Evolutionary conservation across 441 rosid genomes (phyloP), one percentile per base, ranked within the genome.

Genomic region (Raphanus hybrid): DNA sequence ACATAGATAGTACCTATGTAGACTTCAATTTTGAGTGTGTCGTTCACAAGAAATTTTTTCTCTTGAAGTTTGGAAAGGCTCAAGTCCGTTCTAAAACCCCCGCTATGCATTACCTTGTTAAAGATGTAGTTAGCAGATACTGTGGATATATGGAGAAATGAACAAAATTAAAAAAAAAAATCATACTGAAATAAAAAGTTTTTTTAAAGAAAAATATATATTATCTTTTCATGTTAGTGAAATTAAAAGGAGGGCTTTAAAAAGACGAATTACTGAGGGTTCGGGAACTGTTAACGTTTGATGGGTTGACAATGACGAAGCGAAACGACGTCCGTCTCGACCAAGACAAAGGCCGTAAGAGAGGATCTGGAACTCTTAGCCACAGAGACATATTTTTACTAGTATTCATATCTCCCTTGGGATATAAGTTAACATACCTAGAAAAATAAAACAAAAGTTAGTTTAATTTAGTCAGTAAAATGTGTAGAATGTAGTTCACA

Each of bases 1-100:
- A 4, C 9, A 37, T 4, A 1, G 4, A 3, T 8, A 16, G 1
- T 2, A 16, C 6, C 2, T 37, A 64, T 64, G 68, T 37, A 37
- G 50, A 64, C 68, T 64, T 64, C 50, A 37, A 64, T 16, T 10
- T 16, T 64, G 52, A 64, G 68, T 16, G 4, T 64, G 52, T 64
- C 68, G 68, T 64, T 37, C 68, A 37, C 29, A 37, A 64, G 68
- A 37, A 15, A 37, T n/a, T 20, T 8, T 3, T 34, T 3, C 67
- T 63, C 26, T 34, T 63, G 45, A 63, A 63, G 45, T 23, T 63
- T 63, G 67, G 45, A 7, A 63, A 32, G 67, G 34, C 67, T 8
- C 45, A 63, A 34, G 45, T 14, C 45, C 41, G 20, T 62, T 6
- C 4, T 32, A 8, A 63, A 14, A 63, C 67, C 12, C 1, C 23